phyloP scores from a whole-genome alignment of 345 rosid genomes.

The Mangifera indica region DNA sequence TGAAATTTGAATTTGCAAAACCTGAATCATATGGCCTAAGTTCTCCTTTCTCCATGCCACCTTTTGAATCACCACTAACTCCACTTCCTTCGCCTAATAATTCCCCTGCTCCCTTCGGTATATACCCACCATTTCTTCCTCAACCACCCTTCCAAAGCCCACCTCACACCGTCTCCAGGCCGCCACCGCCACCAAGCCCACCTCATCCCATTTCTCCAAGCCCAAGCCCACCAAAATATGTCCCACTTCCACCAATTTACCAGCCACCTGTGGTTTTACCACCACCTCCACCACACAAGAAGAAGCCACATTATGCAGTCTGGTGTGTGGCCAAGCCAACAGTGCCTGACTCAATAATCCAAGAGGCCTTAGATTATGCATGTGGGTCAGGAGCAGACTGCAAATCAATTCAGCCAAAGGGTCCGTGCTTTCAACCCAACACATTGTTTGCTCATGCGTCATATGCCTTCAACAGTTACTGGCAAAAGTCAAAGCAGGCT shows the following conservation, averaged over 20 bases:
- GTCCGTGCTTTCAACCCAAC: conserved; percentile 41
- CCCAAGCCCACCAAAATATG: conserved; percentile 13
- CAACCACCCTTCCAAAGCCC: conserved; percentile 14
- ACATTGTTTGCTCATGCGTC: conserved; percentile 44
- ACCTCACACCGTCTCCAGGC: conserved; percentile 11
- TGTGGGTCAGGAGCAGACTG: conserved; percentile 52
- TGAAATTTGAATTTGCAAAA: background rate
- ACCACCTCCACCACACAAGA: conserved; percentile 26
- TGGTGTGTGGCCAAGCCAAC: conserved; percentile 56
- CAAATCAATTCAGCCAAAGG: conserved; percentile 36
- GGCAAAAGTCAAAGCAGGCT: conserved; percentile 32
- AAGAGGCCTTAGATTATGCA: conserved; percentile 49
- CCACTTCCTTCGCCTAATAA: conserved; percentile 22
- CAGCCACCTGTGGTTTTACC: background rate
- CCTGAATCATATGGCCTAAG: conserved; percentile 7
- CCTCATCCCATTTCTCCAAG: conserved; percentile 16
- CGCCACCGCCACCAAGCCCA: conserved; percentile 1
- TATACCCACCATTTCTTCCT: conserved; percentile 22
- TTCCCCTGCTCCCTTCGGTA: conserved; percentile 14
- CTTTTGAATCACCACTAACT: conserved; percentile 23
- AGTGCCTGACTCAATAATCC: conserved; percentile 34
- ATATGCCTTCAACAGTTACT: conserved; percentile 50
- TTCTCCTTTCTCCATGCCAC: conserved; percentile 27
- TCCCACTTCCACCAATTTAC: conserved; percentile 15
- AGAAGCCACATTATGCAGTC: conserved; percentile 8